Evolutionary conservation across 176 grass and related monocot species (phyloP), one percentile per base, ranked within the genome.

Genomic region (Thinopyrum elongatum): DNA sequence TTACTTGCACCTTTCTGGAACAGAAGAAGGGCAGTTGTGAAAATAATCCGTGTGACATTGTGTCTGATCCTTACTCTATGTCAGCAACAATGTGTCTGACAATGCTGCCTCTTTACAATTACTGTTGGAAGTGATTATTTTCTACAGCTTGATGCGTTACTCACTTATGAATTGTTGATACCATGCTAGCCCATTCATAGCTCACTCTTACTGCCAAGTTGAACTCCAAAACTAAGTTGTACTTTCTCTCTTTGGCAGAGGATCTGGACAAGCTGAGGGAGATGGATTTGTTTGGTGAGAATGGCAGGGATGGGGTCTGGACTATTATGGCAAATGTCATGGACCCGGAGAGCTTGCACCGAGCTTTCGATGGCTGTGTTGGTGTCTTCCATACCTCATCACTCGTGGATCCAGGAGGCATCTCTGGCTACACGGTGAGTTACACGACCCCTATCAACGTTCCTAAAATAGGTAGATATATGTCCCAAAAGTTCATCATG

Each of bases 351-450:
- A 94, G 97, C 80, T 77, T 98, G 84, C 87, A 95, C 31, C 86
- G 65, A 78, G 97, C 97, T 73, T 95, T 98, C 7, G 35, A 91
- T 10, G 94, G 97, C 10, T 98, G 97, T 53, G 84, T 88, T 71
- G 97, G 92, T 34, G 97, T 98, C 17, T 98, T 98, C 67, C 94
- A 98, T 81, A 98, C 97, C 35, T 98, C 97, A 15, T 89, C 93
- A 21, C 91, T 92, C n/a, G 90, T 98, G 19, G 97, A 98, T 82
- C 97, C 97, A 67, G 91, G 92, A n/a, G 94, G 97, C 41, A 36
- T 95, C 12, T 91, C 97, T 3, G 97, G 97, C 87, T 98, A 98
- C 71, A 86, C 97, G 88, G 97, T 98, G 82, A 91, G 90, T 61
- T 42, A 29, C 72, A 63, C 14, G 2, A 57, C 7, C 27, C n/a